Base-by-base conservation (phyloP, 202 grass and related monocot species). In the Brachypodium distachyon region DNA sequence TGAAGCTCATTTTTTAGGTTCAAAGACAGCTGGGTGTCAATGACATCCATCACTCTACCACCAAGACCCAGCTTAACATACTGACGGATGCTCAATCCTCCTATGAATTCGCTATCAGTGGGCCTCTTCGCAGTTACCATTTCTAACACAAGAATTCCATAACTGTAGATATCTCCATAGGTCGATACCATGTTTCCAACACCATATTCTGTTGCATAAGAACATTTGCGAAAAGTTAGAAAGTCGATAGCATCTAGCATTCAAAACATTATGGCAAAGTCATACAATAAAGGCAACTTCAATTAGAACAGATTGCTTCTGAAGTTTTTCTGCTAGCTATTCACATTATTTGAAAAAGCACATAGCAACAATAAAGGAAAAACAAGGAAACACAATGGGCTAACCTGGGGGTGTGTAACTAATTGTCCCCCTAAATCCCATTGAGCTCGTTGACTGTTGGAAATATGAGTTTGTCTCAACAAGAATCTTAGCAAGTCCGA, bases 341-440 rank as follows among this genome's bases (percentile, higher is more conserved):
- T 3, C n/a, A 6, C 33, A 6, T 36, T 36, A 36, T 44, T n/a
- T 48, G 23, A 53, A 53, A 26, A n/a, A 51, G 3, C 19, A 56
- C 21, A 4, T 14, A 18, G 2, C 7, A 29, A 48, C 14, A 48
- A 18, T n/a, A 49, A 3, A 5, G 5, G 16, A 49, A n/a, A 49
- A 5, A 18, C 17, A 49, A 77, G 38, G 4, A 54, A 54, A 19
- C 4, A 51, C 6, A 9, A 18, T 51, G n/a, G 50, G 12, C 54
- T 48, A 11, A 86, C 84, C 84, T 81, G 84, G 77, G 48, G 77
- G 61, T 49, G 81, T 76, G 61, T 86, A 86, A 53, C 84, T 77
- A 4, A 86, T 87, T 12, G 84, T 81, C 7, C 84, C 84, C 61
- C 52, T 70, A 49, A 87, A 40, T 32, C 70, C 43, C 12, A 33